Conservation (phyloP, 768 basidiomycete genomes). For the Collybia mongolica region DNA sequence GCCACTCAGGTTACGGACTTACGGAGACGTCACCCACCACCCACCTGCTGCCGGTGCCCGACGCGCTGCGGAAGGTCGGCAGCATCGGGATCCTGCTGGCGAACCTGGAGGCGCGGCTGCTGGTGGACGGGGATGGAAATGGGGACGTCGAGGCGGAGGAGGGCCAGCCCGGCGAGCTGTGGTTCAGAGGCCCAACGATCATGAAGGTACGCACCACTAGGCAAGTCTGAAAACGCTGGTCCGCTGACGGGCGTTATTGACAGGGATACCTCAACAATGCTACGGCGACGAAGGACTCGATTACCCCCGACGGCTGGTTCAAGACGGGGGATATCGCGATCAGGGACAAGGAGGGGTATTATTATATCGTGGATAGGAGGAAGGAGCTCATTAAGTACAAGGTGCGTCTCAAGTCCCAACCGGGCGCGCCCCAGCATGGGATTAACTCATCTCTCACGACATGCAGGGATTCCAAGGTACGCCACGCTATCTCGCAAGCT, state of each 20-base stretch:
- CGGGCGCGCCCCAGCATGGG: not conserved
- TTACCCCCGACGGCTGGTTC: conserved; percentile 79
- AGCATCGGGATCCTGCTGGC: conserved; percentile 71
- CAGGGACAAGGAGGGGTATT: conserved; percentile 68
- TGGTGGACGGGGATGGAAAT: conserved; percentile 59
- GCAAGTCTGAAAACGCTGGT: not conserved
- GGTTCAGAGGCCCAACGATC: conserved; percentile 73
- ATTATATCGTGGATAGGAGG: conserved; percentile 69
- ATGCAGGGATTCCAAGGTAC: conserved; percentile 72
- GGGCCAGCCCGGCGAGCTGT: conserved; percentile 75
- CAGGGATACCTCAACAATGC: conserved; percentile 78
- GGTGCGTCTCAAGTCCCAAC: conserved; percentile 22
- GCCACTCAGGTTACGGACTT: conserved; percentile 61
- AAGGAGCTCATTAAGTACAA: conserved; percentile 83
- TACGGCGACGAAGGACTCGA: conserved; percentile 63
- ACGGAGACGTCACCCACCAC: conserved; percentile 82
- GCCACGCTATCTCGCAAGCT: conserved; percentile 4
- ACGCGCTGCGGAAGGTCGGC: conserved; percentile 51
- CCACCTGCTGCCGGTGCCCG: conserved; percentile 47
- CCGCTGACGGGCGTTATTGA: not conserved
- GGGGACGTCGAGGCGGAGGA: conserved; percentile 43
- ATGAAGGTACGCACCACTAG: conserved; percentile 70
- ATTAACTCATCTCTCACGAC: not conserved
- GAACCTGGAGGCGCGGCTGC: conserved; percentile 72
- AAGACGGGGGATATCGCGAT: conserved; percentile 85